Conservation (phyloP, 192 early-diverging fungal species). For the Mortierella claussenii region DNA sequence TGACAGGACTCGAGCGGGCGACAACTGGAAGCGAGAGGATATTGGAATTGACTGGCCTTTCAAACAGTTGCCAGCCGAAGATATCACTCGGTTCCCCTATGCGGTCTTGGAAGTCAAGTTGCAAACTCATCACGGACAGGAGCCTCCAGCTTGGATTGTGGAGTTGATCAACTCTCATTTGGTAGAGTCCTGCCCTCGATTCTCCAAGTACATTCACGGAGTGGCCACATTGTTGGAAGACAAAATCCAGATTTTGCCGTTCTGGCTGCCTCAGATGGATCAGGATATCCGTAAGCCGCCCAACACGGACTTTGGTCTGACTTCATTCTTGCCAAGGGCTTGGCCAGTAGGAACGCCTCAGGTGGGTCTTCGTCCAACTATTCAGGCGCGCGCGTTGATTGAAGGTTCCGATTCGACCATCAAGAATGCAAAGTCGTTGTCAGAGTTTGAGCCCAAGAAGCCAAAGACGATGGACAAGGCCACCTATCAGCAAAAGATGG, state of each 20-base stretch:
- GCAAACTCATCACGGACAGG: slow-evolving; percentile 75
- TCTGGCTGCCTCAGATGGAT: slow-evolving; percentile 63
- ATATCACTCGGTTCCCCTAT: slow-evolving; percentile 92
- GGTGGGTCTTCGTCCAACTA: slow-evolving; percentile 16
- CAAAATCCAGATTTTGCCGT: slow-evolving; percentile 68
- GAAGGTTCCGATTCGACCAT: slow-evolving; percentile 11
- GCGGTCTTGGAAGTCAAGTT: slow-evolving; percentile 93
- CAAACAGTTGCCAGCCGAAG: slow-evolving; percentile 66
- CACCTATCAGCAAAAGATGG: slow-evolving; percentile 45
- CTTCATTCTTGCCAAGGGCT: slow-evolving; percentile 22
- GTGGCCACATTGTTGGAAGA: slow-evolving; percentile 74
- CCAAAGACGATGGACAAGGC: slow-evolving; percentile 52
- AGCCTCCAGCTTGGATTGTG: slow-evolving; percentile 82
- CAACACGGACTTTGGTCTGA: slow-evolving; percentile 47
- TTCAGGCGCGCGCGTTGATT: slow-evolving; percentile 15
- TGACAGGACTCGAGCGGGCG: slow-evolving; percentile 70
- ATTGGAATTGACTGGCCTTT: slow-evolving; percentile 86
- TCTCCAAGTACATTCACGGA: slow-evolving; percentile 91
- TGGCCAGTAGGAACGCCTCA: slow-evolving; percentile 48
- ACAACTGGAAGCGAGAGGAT: slow-evolving; percentile 93
- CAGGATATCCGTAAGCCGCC: slow-evolving; percentile 51
- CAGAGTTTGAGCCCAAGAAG: slow-evolving; percentile 52
- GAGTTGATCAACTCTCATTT: slow-evolving; percentile 79
- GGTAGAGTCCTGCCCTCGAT: slow-evolving; percentile 83
- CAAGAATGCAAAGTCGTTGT: slow-evolving; percentile 36